Conservation (phyloP, 805 yeast genomes). For the Kregervanrija delftensis region DNA sequence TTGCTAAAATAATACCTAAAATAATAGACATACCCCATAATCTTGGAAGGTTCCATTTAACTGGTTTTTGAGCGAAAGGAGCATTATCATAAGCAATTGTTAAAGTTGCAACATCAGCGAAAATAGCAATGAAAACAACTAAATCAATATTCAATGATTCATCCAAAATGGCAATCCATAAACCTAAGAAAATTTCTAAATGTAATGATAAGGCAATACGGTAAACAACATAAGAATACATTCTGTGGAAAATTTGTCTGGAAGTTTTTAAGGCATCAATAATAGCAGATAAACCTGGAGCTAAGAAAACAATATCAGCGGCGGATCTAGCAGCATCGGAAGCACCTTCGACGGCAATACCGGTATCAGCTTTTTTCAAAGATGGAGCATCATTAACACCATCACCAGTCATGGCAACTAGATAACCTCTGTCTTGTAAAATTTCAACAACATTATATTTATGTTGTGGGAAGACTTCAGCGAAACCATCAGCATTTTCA, state of each 20-base stretch:
- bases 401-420: constrained; percentile 98
- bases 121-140: constrained; percentile 91
- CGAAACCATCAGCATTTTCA: constrained; percentile 95
- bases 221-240: constrained; percentile 94
- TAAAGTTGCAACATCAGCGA: constrained; percentile 93
- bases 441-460: constrained; percentile 91
- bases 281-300: constrained; percentile 90
- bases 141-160: constrained; percentile 76
- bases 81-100: constrained; percentile 84
- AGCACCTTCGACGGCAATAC: constrained; percentile 97
- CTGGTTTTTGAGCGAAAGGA: constrained; percentile 84
- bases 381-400: constrained; percentile 98
- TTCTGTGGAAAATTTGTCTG: constrained; percentile 95
- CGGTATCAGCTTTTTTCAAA: constrained; percentile 86
- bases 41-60: constrained; percentile 91
- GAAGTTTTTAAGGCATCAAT: constrained; percentile 91
- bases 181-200: constrained; percentile 87
- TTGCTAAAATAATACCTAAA: constrained; percentile 73
- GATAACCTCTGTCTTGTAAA: constrained; percentile 88
- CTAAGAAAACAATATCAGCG: constrained; percentile 89
- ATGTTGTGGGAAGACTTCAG: constrained; percentile 97
- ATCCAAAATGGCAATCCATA: constrained; percentile 91
- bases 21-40: constrained; percentile 90
- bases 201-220: constrained; percentile 92
- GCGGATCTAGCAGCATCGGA: constrained; percentile 94